Evolutionary conservation across 805 yeast genomes (phyloP), one percentile per base, ranked within the genome.

Genomic region (Metschnikowia aberdeeniae): DNA sequence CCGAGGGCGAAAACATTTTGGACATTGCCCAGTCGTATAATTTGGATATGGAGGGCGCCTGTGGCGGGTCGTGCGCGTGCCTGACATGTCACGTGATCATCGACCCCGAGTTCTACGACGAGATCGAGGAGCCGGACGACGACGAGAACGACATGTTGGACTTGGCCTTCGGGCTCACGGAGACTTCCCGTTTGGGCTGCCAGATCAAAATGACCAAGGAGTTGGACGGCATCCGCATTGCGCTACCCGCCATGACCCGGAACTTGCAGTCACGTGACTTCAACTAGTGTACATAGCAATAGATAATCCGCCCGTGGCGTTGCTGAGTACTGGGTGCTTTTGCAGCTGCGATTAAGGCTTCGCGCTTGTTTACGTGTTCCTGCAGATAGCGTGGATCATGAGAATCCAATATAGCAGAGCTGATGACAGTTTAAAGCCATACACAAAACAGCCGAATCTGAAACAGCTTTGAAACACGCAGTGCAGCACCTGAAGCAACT

Each of bases 21-120:
- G 99, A 93, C 62, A 89, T 93, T 45, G 99, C 98, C 5, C 98
- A 93, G 68, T 95, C 93, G 3, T 68, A 90, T 61, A 85, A 90
- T 57, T 66, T 93, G 46, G 99, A 93, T 54, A 90, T 93, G 93
- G 99, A 93, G 64, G 96, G 83, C 36, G 99, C 99, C 0, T 93
- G 99, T 67, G 99, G 99, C 19, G 99, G 98, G 3, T 89, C 97
- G 4, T 93, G 99, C 73, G 99, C 99, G 1, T 93, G 99, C 64
- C 89, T 97, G 5, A 93, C 99, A 0, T 93, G 99, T 62, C 99
- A 93, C 67, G 84, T 93, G 43, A 92, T 93, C 41, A 89, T 93
- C 33, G 99, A 93, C 62, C 98, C 99, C 0, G 97, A 86, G 37
- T 89, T 73, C 63, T 93, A 89, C 67, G 99, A 93, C 60, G 78